These are phyloP conservation scores for Arctostaphylos glauca DNA, from an alignment of 148 eudicot species.

Conservation along the genomic window DNA sequence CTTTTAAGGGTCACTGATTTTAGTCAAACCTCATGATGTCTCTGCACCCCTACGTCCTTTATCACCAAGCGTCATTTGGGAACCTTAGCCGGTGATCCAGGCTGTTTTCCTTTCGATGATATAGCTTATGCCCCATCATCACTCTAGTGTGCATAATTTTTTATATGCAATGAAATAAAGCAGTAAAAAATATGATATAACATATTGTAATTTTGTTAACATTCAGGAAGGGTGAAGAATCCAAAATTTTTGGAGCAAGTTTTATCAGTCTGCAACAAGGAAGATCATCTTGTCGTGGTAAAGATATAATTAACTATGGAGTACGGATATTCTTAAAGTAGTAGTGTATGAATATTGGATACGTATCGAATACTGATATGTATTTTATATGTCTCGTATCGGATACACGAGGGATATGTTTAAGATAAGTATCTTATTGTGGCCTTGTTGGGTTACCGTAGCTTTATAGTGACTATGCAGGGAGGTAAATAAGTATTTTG, in stretches of 20 bases:
- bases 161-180: neutral
- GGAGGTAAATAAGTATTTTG: too few species aligned
- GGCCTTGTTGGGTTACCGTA: neutral
- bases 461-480: neutral
- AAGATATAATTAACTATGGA: neutral
- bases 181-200: neutral
- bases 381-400: too few species aligned
- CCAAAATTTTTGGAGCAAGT: conserved; percentile 58
- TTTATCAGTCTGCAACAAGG: conserved; percentile 34
- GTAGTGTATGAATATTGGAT: too few species aligned
- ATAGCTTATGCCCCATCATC: neutral
- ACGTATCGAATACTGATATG: too few species aligned
- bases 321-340: too few species aligned
- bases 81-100: too few species aligned
- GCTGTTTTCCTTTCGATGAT: too few species aligned
- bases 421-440: neutral
- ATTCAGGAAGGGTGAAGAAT: conserved; percentile 61
- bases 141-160: neutral
- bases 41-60: too few species aligned
- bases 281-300: conserved; percentile 62
- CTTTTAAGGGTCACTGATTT: too few species aligned
- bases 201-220: neutral
- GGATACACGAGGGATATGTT: too few species aligned
- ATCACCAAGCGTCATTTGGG: too few species aligned
- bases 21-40: too few species aligned